Base-by-base conservation (phyloP, 108 stramenopile genomes). In the Schizochytrium sp. region DNA sequence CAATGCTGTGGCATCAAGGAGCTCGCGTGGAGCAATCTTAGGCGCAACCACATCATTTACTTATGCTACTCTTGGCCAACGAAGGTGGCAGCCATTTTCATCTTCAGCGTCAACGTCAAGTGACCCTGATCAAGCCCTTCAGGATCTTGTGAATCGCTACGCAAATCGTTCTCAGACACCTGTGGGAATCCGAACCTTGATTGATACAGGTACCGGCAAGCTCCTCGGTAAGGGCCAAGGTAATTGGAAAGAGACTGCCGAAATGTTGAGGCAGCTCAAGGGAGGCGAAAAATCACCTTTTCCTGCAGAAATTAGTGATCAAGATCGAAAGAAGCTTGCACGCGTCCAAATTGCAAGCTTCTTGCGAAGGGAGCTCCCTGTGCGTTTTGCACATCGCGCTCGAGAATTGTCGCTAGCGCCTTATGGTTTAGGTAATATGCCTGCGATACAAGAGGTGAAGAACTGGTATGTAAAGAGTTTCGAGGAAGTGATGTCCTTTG, bases 321-420 rank as follows among this genome's bases (percentile, higher is more conserved):
- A 83, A 40, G 76, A 53, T n/a, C 10, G 89, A 38, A 58, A 87
- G 49, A 59, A 88, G 58, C 91, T 64, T 89, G 91, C 95, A 87
- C 92, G 96, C 3, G 87, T 98, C 7, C 94, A 96, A 38, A 96
- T 96, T 89, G 96, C 97, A 0, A 95, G 95, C 89, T 98, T 97
- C 90, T 90, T 97, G 53, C 96, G 97, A 73, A 89, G 88, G 58
- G 96, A 96, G 93, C 93, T 98, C 5, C 97, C 97, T 42, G 94
- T 97, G 19, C 96, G 98, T 8, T 87, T 56, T 28, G 87, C 87
- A 13, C 87, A 87, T 41, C 55, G 55, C 56, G 55, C 87, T 4
- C 56, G 50, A 4, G 87, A 56, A 28, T 45, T 87, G 0, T 38
- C 50, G 0, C 55, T 40, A 12, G 87, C 87, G 2, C 87, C 87